phyloP scores from a whole-genome alignment of 139 green algal species.

The Zygnema cylindricum region DNA sequence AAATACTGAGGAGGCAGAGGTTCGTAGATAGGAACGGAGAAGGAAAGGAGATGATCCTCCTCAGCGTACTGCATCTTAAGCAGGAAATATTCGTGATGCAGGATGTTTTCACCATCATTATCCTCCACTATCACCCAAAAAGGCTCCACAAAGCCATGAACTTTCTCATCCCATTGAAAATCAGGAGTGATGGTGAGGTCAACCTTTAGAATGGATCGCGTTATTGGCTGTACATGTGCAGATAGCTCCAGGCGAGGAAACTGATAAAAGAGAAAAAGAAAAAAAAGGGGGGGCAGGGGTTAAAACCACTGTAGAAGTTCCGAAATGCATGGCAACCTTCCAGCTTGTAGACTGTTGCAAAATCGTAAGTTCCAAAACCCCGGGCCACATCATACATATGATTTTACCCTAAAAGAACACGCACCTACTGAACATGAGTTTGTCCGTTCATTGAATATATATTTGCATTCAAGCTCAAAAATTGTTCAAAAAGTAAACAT shows the following conservation, averaged over 20 bases:
- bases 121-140: slow-evolving; percentile 98
- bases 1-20: slow-evolving; percentile 98
- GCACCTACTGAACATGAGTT: no score
- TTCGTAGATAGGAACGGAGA: slow-evolving; percentile 93
- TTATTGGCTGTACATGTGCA: slow-evolving; percentile 95
- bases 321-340: no score
- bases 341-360: no score
- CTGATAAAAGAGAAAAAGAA: slow-evolving; percentile 78
- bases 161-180: slow-evolving; percentile 92
- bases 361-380: no score
- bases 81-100: slow-evolving; percentile 96
- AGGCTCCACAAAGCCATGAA: slow-evolving; percentile 91
- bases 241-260: slow-evolving; percentile 87
- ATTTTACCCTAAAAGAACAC: no score
- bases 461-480: no score
- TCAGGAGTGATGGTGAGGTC: slow-evolving; percentile 97
- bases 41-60: slow-evolving; percentile 86
- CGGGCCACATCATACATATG: no score
- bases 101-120: slow-evolving; percentile 83
- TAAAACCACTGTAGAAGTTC: no score
- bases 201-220: slow-evolving; percentile 87
- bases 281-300: neutral
- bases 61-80: slow-evolving; percentile 77
- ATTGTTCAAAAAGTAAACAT: no score
- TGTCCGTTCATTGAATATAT: no score